Conservation (phyloP, 495 filamentous ascomycete genomes). For the Cryomyces antarcticus region DNA sequence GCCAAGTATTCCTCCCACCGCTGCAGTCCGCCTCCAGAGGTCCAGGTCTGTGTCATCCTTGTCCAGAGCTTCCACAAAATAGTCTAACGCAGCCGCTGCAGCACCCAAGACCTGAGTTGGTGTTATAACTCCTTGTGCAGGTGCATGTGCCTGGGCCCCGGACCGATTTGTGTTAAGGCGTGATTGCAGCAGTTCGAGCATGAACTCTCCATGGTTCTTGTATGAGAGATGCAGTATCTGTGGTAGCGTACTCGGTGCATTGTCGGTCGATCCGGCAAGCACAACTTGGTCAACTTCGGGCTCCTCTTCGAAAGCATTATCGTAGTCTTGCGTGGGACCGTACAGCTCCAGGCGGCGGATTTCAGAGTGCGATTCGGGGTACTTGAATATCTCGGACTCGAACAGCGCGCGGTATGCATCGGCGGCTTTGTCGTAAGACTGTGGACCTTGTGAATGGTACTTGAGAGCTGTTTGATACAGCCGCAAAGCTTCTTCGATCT, state of each 20-base stretch:
- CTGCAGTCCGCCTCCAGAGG: constrained; percentile 75
- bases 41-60: constrained; percentile 84
- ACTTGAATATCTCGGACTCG: constrained; percentile 81
- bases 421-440: constrained; percentile 50
- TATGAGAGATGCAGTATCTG: constrained; percentile 81
- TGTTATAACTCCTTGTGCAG: not conserved
- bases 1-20: constrained; percentile 51
- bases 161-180: constrained; percentile 22
- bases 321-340: constrained; percentile 28
- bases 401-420: constrained; percentile 75
- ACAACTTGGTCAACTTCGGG: constrained; percentile 11
- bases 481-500: constrained; percentile 93
- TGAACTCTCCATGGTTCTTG: constrained; percentile 87
- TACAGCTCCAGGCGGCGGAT: constrained; percentile 44
- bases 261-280: constrained; percentile 32
- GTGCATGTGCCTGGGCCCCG: not conserved
- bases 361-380: constrained; percentile 64
- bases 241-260: constrained; percentile 55
- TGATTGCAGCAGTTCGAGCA: constrained; percentile 49
- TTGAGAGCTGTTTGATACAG: constrained; percentile 84
- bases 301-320: constrained; percentile 20
- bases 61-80: constrained; percentile 59
- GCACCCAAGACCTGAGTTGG: not conserved
- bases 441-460: constrained; percentile 70
- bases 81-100: constrained; percentile 29